A percentile compares a stretch with the other conserved stretches of the same genome.
phyloP scores from a whole-genome alignment of 2,329 filamentous ascomycete genomes.

The Penicillium sp. region DNA sequence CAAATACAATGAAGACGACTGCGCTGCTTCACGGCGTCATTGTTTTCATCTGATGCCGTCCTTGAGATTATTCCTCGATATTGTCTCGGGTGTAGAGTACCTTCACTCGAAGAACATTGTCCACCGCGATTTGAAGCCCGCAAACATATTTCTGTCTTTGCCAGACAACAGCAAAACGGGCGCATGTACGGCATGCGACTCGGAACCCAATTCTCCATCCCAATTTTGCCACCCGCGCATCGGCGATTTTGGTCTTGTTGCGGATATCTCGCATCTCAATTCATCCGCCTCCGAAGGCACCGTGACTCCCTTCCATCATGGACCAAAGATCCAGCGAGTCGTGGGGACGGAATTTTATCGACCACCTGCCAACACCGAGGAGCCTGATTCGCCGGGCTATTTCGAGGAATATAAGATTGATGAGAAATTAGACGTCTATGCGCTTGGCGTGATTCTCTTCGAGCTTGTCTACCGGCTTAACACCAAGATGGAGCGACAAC shows the following conservation, averaged over 20 bases:
- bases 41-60: slow-evolving; percentile 66
- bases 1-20: slow-evolving; percentile 19
- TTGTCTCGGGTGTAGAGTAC: slow-evolving; percentile 68
- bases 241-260: slow-evolving; percentile 70
- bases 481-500: slow-evolving; percentile 54
- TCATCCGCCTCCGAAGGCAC: slow-evolving; percentile 29
- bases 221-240: slow-evolving; percentile 63
- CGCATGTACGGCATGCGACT: slow-evolving; percentile 52
- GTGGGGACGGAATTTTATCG: slow-evolving; percentile 68
- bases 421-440: slow-evolving; percentile 64
- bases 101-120: slow-evolving; percentile 65
- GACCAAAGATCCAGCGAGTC: slow-evolving; percentile 41
- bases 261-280: slow-evolving; percentile 53
- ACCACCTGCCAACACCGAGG: slow-evolving; percentile 44
- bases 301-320: slow-evolving; percentile 24
- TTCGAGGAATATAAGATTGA: slow-evolving; percentile 39
- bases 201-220: slow-evolving; percentile 25
- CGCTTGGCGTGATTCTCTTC: slow-evolving; percentile 65
- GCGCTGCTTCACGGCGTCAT: slow-evolving; percentile 49
- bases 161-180: slow-evolving; percentile 53
- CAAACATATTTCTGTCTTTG: slow-evolving; percentile 67
- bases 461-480: slow-evolving; percentile 63
- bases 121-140: slow-evolving; percentile 70
- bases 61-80: slow-evolving; percentile 60
- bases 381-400: slow-evolving; percentile 9